Evolutionary conservation across 805 yeast genomes (phyloP).

Genomic region (Ogataea chonburiensis): DNA sequence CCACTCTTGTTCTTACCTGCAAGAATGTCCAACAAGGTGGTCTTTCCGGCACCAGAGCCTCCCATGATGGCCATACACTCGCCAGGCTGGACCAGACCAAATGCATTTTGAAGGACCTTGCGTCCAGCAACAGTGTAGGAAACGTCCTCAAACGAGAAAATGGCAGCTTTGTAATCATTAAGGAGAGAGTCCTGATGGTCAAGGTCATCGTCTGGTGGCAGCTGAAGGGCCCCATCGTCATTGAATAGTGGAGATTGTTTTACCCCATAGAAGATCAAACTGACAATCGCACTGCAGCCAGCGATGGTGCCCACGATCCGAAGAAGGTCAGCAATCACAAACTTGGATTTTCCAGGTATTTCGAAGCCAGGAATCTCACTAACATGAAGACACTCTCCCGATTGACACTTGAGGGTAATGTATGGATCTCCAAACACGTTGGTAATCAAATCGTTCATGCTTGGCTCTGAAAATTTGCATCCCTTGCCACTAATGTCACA

Average conservation of each 20-base stretch:
- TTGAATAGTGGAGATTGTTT: conserved; percentile 63
- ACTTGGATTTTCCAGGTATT: conserved; percentile 52
- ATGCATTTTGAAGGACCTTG: conserved; percentile 58
- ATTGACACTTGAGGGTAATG: conserved; percentile 73
- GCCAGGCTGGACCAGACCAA: conserved; percentile 81
- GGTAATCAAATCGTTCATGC: conserved; percentile 88
- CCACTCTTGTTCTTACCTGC: conserved; percentile 90
- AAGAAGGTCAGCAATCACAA: conserved; percentile 47
- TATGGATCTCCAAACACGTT: conserved; percentile 94
- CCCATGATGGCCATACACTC: conserved; percentile 96
- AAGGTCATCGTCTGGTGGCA: conserved; percentile 31
- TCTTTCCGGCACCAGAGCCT: conserved; percentile 98
- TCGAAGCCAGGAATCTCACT: conserved; percentile 92
- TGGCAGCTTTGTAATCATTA: conserved; percentile 61
- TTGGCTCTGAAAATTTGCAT: conserved; percentile 89
- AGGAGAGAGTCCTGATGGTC: conserved; percentile 40
- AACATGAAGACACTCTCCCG: conserved; percentile 91
- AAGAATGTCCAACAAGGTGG: conserved; percentile 85
- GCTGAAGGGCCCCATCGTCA: conserved; percentile 23
- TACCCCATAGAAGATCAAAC: conserved; percentile 47
- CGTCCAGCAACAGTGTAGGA: conserved; percentile 55
- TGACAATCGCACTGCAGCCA: conserved; percentile 42
- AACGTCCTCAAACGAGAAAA: conserved; percentile 72
- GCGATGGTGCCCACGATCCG: conserved; percentile 44
- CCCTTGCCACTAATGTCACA: conserved; percentile 63